Conservation (phyloP, 805 yeast genomes). For the Pichia gijzeniarum region DNA sequence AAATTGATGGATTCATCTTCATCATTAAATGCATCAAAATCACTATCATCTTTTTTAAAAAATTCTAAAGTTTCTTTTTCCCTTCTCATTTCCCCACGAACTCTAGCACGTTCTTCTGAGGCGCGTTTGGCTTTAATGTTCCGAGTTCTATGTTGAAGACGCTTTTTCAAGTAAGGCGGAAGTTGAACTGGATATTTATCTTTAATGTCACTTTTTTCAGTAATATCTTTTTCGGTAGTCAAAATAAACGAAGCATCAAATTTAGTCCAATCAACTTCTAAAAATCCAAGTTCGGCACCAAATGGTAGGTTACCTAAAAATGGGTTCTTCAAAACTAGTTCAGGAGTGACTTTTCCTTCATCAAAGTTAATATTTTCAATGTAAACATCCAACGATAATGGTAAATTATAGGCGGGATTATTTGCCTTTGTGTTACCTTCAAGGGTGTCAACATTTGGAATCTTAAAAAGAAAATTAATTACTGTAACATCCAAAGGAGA, state of each 20-base stretch:
- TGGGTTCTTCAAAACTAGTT: slow-evolving; percentile 54
- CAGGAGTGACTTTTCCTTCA: slow-evolving; percentile 44
- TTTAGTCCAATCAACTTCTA: slow-evolving; percentile 77
- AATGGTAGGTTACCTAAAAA: slow-evolving; percentile 76
- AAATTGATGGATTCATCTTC: background rate
- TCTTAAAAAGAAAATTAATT: slow-evolving; percentile 26
- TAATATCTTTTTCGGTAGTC: background rate
- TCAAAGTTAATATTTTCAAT: slow-evolving; percentile 63
- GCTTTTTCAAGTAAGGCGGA: slow-evolving; percentile 42
- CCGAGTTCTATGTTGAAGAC: slow-evolving; percentile 51
- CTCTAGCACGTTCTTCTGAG: slow-evolving; percentile 45
- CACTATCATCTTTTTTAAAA: background rate
- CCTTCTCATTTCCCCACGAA: slow-evolving; percentile 14
- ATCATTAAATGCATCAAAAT: background rate
- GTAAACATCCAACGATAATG: slow-evolving; percentile 51
- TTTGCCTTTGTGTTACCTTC: background rate
- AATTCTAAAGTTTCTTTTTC: slow-evolving; percentile 12
- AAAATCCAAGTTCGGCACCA: slow-evolving; percentile 76
- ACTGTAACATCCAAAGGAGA: slow-evolving; percentile 78
- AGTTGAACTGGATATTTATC: slow-evolving; percentile 27
- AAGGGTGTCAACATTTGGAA: background rate
- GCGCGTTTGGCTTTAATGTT: slow-evolving; percentile 41
- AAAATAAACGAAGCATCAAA: slow-evolving; percentile 8
- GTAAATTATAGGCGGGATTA: slow-evolving; percentile 48
- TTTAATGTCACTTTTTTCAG: background rate